Evolutionary conservation across 225 moss, liverwort and hornwort species (phyloP), one percentile per base, ranked within the genome.

Genomic region (Physcomitrium patens): DNA sequence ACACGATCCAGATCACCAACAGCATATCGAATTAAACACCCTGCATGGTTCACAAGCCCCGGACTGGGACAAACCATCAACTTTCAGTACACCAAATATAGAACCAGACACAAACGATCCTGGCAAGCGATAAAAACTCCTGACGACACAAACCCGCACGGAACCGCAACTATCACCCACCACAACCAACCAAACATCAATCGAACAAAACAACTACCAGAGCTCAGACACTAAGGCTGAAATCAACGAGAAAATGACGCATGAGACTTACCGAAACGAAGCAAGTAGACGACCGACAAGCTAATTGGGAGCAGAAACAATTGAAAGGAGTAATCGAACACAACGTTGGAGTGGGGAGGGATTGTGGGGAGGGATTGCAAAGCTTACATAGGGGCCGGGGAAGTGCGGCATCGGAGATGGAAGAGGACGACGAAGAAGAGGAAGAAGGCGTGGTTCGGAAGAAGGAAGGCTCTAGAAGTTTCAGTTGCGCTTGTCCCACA

Each of bases 401-500:
- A 37, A 3, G 31, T 2, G 31, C 31, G 7, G 31, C 31, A 37
- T 31, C 31, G 5, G 31, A 2, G 5, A 31, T 31, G 31, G 12
- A 3, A 17, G 17, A 54, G 22, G 37, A n/a, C n/a, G n/a, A n/a
- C n/a, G n/a, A n/a, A 6, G 63, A 58, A 68, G 43, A 55, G 19
- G 50, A 44, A 68, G 57, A 51, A 52, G 47, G 3, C 60, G 19
- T 74, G 47, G 59, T 9, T 22, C 18, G 16, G 41, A 53, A 68
- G 41, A 53, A 68, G 73, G 61, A 73, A 50, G 72, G 67, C 43
- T 78, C 72, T 67, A 14, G 78, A 78, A 79, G 62, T 73, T 79
- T 79, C 68, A 10, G 46, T 61, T 31, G 68, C n/a, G 48, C 20
- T 37, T 43, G 60, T 28, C 44, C 54, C 54, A 16, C 19, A 16